A percentile compares a stretch with the other conserved stretches of the same genome.
Conservation (phyloP, 2,329 filamentous ascomycete genomes). For the Pseudocercospora crystallina region DNA sequence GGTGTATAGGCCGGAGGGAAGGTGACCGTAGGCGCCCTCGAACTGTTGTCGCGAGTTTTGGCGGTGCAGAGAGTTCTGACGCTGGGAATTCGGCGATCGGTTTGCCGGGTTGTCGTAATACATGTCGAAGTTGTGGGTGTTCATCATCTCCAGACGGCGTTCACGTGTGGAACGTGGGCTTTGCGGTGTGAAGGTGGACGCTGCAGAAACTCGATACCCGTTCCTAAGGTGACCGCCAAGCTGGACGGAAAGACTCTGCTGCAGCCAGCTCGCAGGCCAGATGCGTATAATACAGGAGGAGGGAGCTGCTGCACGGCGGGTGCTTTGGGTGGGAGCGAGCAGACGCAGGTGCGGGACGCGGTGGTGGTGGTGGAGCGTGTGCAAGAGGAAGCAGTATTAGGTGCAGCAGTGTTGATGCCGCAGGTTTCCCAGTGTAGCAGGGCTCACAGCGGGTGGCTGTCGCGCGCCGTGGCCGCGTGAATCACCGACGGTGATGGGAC, state of each 20-base stretch:
- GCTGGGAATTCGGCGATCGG: constrained; percentile 73
- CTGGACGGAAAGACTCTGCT: neutral
- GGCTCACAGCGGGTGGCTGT: neutral
- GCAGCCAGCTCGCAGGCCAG: neutral
- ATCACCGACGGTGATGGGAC: constrained; percentile 6
- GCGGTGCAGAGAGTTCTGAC: constrained; percentile 63
- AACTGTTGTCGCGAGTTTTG: constrained; percentile 72
- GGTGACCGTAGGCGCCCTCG: constrained; percentile 64
- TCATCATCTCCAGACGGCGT: constrained; percentile 25
- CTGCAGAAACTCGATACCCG: neutral
- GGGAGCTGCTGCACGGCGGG: neutral
- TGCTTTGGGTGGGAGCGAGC: neutral
- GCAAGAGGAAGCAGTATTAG: neutral
- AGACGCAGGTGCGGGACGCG: neutral
- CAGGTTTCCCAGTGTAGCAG: neutral
- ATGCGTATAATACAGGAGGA: neutral
- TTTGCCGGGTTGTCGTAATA: constrained; percentile 68
- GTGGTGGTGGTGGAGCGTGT: neutral
- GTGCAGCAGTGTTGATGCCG: neutral
- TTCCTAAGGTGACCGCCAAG: neutral
- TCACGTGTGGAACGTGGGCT: constrained; percentile 12
- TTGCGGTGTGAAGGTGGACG: constrained; percentile 4
- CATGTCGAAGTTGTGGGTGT: constrained; percentile 54
- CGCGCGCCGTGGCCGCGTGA: constrained; percentile 8
- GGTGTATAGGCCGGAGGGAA: constrained; percentile 67